A percentile compares a stretch with the other conserved stretches of the same genome.
Evolutionary conservation across 2,329 filamentous ascomycete genomes (phyloP).

Genomic region (Plectosphaerella cucumerina): DNA sequence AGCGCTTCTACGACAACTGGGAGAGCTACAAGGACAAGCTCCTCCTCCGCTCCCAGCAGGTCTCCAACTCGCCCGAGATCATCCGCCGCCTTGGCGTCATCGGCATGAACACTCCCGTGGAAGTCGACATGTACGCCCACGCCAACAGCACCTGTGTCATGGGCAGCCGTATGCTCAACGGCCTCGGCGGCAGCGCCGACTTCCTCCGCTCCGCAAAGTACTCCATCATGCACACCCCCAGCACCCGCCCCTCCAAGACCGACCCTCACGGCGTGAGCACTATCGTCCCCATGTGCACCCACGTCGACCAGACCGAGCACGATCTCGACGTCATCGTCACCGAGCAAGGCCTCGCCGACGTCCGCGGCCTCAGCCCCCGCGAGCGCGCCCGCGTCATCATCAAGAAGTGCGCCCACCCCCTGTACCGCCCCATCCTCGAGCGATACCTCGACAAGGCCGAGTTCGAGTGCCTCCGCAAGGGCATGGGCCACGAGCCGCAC

Average conservation of each 20-base stretch:
- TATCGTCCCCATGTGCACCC: conserved; percentile 92
- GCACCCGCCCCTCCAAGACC: conserved; percentile 72
- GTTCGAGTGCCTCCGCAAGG: conserved; percentile 79
- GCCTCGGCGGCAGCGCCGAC: conserved; percentile 76
- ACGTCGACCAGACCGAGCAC: conserved; percentile 90
- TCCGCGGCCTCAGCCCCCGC: conserved; percentile 72
- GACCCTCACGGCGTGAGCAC: conserved; percentile 79
- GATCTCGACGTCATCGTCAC: conserved; percentile 87
- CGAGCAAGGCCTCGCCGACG: conserved; percentile 73
- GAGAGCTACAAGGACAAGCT: conserved; percentile 76
- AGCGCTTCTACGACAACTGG: conserved; percentile 86
- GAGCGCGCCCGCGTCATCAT: conserved; percentile 84
- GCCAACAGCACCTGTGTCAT: conserved; percentile 89
- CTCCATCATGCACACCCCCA: conserved; percentile 91
- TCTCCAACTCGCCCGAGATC: conserved; percentile 87
- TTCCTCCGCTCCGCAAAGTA: conserved; percentile 78
- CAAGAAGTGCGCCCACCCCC: conserved; percentile 78
- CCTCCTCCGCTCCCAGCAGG: conserved; percentile 80
- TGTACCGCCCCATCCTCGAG: conserved; percentile 76
- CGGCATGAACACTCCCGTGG: conserved; percentile 92
- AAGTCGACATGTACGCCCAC: conserved; percentile 92
- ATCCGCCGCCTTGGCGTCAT: conserved; percentile 84
- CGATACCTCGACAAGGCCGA: conserved; percentile 86
- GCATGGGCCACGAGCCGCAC: conserved; percentile 87
- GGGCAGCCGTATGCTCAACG: conserved; percentile 84